phyloP scores from a whole-genome alignment of 257 asterid genomes.

The Nicotiana knightiana region DNA sequence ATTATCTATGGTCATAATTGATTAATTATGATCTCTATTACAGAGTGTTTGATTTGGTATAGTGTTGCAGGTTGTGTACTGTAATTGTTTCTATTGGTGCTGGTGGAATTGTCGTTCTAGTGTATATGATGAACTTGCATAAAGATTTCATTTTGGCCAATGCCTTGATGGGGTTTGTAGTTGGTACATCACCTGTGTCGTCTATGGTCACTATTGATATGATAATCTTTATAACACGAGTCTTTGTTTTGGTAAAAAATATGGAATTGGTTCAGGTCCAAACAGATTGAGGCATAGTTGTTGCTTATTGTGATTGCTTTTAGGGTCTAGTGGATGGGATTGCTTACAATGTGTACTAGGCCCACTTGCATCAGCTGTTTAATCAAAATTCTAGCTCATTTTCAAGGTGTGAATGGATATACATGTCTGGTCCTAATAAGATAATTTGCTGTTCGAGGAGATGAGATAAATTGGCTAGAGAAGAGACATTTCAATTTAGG shows the following conservation, averaged over 20 bases:
- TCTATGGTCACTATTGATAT: background rate
- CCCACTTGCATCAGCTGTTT: background rate
- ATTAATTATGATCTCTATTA: background rate
- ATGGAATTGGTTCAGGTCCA: background rate
- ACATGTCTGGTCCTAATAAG: background rate
- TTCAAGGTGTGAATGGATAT: background rate
- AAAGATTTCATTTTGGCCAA: background rate
- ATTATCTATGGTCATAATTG: too few relatives aligned
- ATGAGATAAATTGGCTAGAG: background rate
- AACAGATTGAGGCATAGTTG: background rate
- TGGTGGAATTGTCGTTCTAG: background rate
- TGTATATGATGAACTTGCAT: background rate
- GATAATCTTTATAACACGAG: background rate
- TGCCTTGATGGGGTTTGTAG: background rate
- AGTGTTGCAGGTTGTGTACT: background rate
- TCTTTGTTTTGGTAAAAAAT: background rate
- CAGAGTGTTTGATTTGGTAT: background rate
- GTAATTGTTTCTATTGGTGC: background rate
- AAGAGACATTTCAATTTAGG: background rate
- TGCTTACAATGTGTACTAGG: background rate
- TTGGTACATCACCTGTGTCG: background rate
- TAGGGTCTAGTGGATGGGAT: background rate
- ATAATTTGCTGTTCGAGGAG: background rate
- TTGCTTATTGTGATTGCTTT: background rate
- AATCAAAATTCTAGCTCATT: background rate